Conservation (phyloP, 805 yeast species). For the Candida pseudoglaebosa region DNA sequence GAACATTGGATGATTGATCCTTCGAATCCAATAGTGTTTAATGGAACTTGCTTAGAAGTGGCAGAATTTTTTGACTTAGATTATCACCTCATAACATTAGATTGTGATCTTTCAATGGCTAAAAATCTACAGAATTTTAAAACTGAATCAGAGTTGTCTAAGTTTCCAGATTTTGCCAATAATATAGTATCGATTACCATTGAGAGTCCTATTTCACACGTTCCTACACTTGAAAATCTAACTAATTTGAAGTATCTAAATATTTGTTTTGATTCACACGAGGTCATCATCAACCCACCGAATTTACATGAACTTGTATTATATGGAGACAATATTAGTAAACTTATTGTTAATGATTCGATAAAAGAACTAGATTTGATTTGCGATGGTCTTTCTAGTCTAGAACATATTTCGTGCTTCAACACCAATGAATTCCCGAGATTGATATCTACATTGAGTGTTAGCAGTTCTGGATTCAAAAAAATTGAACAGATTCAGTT, state of each 20-base stretch:
- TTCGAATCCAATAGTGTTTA: neutral
- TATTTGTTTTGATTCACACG: neutral
- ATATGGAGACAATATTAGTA: neutral
- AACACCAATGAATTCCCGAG: neutral
- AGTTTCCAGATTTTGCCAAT: neutral
- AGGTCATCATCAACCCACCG: neutral
- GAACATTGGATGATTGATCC: neutral
- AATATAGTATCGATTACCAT: neutral
- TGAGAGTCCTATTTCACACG: neutral
- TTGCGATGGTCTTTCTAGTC: neutral
- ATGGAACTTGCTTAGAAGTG: neutral
- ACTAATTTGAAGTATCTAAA: neutral
- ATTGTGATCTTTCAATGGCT: neutral
- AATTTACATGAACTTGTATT: neutral
- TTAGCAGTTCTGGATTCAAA: neutral
- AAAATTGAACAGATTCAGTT: neutral
- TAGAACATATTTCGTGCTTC: neutral
- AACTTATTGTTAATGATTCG: neutral
- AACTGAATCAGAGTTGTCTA: neutral
- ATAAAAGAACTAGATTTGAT: neutral
- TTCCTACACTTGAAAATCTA: neutral
- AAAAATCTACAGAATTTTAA: neutral
- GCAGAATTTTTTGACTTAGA: neutral
- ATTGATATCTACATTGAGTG: neutral
- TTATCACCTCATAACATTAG: neutral